These are phyloP conservation scores for Monosporascus sp. DNA, from an alignment of 2,329 filamentous ascomycete species.

Conservation along the genomic window DNA sequence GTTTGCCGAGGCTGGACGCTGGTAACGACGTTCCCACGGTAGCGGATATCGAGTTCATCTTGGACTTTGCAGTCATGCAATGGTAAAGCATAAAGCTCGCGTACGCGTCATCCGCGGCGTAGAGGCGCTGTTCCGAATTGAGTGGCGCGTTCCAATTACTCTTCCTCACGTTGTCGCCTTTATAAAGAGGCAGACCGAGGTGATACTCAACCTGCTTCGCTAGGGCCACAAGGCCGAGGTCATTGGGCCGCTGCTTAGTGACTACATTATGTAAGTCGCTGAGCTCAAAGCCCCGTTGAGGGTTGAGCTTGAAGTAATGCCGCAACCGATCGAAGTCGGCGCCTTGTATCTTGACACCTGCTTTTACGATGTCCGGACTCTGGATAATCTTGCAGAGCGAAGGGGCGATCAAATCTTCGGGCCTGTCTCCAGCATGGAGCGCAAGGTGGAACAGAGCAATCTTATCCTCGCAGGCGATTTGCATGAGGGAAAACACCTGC, in stretches of 20 bases:
- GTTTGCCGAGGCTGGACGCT: background rate
- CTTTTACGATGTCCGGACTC: constrained; percentile 16
- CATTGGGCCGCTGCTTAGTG: constrained; percentile 4
- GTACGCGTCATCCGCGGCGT: constrained; percentile 21
- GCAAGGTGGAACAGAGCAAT: constrained; percentile 22
- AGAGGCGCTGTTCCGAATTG: constrained; percentile 8
- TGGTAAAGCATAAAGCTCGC: constrained; percentile 24
- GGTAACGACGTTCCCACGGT: background rate
- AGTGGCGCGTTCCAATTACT: constrained; percentile 18
- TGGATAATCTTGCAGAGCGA: constrained; percentile 19
- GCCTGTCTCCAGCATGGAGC: constrained; percentile 15
- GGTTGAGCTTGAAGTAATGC: constrained; percentile 11
- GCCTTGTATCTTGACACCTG: constrained; percentile 14
- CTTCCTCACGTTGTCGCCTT: constrained; percentile 9
- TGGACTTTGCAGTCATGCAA: constrained; percentile 18
- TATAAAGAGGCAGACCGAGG: constrained; percentile 18
- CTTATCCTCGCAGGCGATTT: constrained; percentile 18
- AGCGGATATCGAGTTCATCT: constrained; percentile 4
- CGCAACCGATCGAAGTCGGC: constrained; percentile 16
- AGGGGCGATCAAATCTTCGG: constrained; percentile 19
- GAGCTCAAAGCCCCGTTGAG: constrained; percentile 19
- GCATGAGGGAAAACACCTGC: constrained; percentile 19
- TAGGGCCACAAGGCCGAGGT: constrained; percentile 9
- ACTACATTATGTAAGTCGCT: constrained; percentile 18
- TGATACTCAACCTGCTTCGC: constrained; percentile 13